These are phyloP conservation scores for Zoysia japonica DNA, from an alignment of 176 grass and related monocot genomes.

Conservation along the genomic window DNA sequence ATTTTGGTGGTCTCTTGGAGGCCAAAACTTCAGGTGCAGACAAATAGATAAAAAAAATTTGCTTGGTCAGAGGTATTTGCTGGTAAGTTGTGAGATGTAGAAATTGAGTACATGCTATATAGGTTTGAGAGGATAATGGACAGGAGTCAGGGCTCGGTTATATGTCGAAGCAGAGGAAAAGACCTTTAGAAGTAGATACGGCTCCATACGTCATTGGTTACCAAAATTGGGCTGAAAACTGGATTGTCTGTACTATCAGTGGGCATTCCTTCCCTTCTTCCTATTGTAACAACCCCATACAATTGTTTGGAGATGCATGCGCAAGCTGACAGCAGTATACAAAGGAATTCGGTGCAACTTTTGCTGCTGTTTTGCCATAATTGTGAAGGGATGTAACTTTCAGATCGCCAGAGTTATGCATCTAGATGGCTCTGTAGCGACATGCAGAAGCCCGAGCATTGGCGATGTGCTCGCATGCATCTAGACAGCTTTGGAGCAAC, in stretches of 20 bases:
- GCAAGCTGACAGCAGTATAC: background rate
- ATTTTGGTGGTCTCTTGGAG: constrained; percentile 36
- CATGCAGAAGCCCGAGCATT: background rate
- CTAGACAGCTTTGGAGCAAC: background rate
- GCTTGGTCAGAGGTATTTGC: constrained; percentile 10
- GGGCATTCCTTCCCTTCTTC: background rate
- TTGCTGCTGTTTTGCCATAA: background rate
- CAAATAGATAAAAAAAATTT: background rate
- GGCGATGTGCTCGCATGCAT: background rate
- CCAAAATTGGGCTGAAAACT: constrained; percentile 9
- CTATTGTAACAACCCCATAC: constrained; percentile 32
- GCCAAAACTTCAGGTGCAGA: constrained; percentile 10
- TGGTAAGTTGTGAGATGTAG: constrained; percentile 10
- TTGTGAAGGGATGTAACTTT: background rate
- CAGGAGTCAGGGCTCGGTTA: background rate
- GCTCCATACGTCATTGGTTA: background rate
- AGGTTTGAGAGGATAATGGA: constrained; percentile 24
- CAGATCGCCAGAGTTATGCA: background rate
- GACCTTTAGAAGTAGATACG: constrained; percentile 36
- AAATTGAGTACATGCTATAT: constrained; percentile 37
- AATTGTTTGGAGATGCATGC: constrained; percentile 13
- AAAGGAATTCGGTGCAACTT: background rate
- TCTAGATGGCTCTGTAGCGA: background rate
- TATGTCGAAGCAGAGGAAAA: constrained; percentile 28
- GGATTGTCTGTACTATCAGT: background rate